Evolutionary conservation across 257 asterid species (phyloP), one percentile per base, ranked within the genome.

Genomic region (Nemophila menziesii): DNA sequence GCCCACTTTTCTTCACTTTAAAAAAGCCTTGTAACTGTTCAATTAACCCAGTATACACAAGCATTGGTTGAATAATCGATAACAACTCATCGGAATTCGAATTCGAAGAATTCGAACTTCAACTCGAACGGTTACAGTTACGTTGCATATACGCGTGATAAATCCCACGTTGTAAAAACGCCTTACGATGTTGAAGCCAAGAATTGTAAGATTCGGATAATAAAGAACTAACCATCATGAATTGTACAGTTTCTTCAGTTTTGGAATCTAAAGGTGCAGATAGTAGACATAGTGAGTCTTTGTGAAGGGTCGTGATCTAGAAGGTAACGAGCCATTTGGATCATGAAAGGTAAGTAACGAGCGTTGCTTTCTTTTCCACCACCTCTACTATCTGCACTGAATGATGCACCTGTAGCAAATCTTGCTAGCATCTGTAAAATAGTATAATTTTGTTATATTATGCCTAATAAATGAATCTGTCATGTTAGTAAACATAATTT

Each of bases 341-440:
- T 56, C 99, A 90, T 85, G 66, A 81, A 72, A 20, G 93, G 94
- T 40, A 90, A 63, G 56, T 76, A 79, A 19, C 73, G 80, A 63
- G 92, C 63, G 65, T 90, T 90, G 70, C 99, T 90, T 44, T 90
- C 99, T 51, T 86, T 85, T 18, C 94, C 99, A 40, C 99, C 99
- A 39, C 99, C 99, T 67, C 96, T 74, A 57, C 93, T 0, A 46
- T 85, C 99, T 11, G 80, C 72, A 58, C 71, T 85, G 58, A 90
- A 90, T 20, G 84, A 70, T 43, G 99, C 99, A 22, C 99, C 94
- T 0, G 94, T 90, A 11, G 94, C 99, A 62, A 90, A 90, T 54
- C 99, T 85, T 61, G 99, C 96, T 22, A 90, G 83, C 99, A 90
- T 85, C 99, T 90, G 93, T 61, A 46, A 67, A 5, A 42, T n/a